These are phyloP conservation scores for Leccinum obscurum DNA, from an alignment of 768 basidiomycete genomes.

Conservation along the genomic window DNA sequence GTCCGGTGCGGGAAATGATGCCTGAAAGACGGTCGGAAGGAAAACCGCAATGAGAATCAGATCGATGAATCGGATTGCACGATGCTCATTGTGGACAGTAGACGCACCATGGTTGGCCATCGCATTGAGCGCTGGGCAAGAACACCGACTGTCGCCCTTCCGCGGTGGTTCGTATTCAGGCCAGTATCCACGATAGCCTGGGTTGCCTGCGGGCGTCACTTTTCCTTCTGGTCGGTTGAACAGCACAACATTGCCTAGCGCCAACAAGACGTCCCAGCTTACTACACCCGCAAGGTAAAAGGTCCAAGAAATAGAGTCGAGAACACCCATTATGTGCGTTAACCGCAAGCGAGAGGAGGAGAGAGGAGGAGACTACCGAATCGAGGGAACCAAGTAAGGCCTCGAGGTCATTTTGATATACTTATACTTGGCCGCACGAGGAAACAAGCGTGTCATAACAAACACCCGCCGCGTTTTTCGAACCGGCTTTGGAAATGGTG, in stretches of 20 bases:
- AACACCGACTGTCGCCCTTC: slow-evolving; percentile 66
- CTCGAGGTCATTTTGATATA: slow-evolving; percentile 4
- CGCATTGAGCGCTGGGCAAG: slow-evolving; percentile 76
- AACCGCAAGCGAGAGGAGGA: neutral
- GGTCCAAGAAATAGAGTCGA: slow-evolving; percentile 9
- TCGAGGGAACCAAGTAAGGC: neutral
- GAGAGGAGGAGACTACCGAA: slow-evolving; percentile 26
- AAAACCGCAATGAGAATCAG: neutral
- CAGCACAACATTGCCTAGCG: slow-evolving; percentile 21
- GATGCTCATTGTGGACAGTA: too few relatives aligned
- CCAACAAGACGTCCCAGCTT: slow-evolving; percentile 22
- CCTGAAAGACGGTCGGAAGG: slow-evolving; percentile 17
- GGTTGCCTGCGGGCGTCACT: slow-evolving; percentile 54
- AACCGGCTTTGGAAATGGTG: neutral
- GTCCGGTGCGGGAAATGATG: slow-evolving; percentile 63
- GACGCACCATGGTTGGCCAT: slow-evolving; percentile 80
- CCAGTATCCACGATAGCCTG: slow-evolving; percentile 68
- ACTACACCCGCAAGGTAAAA: slow-evolving; percentile 13
- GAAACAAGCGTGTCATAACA: neutral
- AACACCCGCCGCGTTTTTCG: neutral
- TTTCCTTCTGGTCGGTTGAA: slow-evolving; percentile 41
- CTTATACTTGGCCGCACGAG: neutral
- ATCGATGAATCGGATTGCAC: neutral
- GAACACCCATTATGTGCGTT: slow-evolving; percentile 13
- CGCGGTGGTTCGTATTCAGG: slow-evolving; percentile 60